phyloP scores from a whole-genome alignment of 1,284 basidiomycete species.

The Gomphus bonarii region DNA sequence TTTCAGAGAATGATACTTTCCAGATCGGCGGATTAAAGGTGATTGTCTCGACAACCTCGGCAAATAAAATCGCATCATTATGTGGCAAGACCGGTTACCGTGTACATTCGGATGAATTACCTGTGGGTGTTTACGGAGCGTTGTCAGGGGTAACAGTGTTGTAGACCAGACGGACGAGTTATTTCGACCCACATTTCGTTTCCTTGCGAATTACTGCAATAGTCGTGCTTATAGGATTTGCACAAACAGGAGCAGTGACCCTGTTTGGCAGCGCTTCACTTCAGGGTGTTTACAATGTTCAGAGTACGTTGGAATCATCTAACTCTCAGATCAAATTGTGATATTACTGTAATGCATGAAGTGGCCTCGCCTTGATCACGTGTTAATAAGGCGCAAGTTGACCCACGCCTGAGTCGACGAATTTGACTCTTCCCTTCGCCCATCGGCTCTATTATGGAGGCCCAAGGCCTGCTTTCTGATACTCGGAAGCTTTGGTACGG shows the following conservation, averaged over 20 bases:
- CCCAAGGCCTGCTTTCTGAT: neutral
- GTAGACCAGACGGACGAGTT: neutral
- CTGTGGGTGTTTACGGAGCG: neutral
- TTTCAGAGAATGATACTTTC: no score
- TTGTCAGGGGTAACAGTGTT: neutral
- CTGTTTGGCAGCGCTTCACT: neutral
- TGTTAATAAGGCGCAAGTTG: neutral
- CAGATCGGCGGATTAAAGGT: no score
- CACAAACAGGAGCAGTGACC: no score
- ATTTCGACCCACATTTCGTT: neutral
- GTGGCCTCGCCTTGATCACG: neutral
- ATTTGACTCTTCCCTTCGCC: neutral
- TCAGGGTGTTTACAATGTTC: neutral
- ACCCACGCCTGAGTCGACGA: neutral
- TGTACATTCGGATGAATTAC: neutral
- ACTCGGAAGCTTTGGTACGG: neutral
- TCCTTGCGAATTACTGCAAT: neutral
- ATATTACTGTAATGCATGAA: neutral
- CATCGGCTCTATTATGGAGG: neutral
- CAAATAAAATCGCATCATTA: neutral
- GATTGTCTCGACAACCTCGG: no score
- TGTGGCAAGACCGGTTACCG: neutral
- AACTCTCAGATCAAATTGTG: neutral
- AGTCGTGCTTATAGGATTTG: neutral
- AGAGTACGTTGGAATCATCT: neutral